phyloP scores from a whole-genome alignment of 306 rosid genomes.

The Trifolium repens region DNA sequence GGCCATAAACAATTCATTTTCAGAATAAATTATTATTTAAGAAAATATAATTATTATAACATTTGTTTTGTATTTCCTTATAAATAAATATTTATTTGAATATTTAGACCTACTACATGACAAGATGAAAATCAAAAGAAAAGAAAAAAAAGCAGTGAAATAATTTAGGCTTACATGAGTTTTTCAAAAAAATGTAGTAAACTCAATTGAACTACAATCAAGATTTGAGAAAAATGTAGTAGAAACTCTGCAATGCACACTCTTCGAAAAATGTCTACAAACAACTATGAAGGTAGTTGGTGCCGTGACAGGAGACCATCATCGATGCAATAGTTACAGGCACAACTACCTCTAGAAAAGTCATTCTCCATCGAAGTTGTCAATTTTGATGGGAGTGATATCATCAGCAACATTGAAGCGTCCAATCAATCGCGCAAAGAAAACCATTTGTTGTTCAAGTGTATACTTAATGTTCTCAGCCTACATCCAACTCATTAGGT shows the following conservation, averaged over 20 bases:
- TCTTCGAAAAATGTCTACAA: not conserved
- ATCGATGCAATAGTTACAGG: constrained; percentile 15
- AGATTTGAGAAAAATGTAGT: constrained; percentile 8
- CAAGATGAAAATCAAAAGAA: too few species aligned
- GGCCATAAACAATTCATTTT: too few species aligned
- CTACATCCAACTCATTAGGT: constrained; percentile 54
- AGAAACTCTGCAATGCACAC: constrained; percentile 26
- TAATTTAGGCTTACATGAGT: too few species aligned
- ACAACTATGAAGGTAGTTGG: not conserved
- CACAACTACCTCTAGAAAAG: constrained; percentile 28
- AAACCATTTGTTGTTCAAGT: constrained; percentile 95
- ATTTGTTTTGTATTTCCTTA: too few species aligned
- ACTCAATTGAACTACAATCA: constrained; percentile 14
- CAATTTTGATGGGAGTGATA: constrained; percentile 79
- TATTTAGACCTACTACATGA: too few species aligned
- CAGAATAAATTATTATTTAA: too few species aligned
- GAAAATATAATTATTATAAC: too few species aligned
- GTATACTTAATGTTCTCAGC: constrained; percentile 95
- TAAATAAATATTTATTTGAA: too few species aligned
- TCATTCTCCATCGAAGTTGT: constrained; percentile 60
- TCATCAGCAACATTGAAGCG: constrained; percentile 79
- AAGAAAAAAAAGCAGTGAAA: too few species aligned
- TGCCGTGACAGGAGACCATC: constrained; percentile 7
- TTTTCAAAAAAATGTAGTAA: too few species aligned
- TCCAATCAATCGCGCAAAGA: constrained; percentile 90